Conservation (phyloP, 768 basidiomycete genomes). For the Suillus hirtellus region DNA sequence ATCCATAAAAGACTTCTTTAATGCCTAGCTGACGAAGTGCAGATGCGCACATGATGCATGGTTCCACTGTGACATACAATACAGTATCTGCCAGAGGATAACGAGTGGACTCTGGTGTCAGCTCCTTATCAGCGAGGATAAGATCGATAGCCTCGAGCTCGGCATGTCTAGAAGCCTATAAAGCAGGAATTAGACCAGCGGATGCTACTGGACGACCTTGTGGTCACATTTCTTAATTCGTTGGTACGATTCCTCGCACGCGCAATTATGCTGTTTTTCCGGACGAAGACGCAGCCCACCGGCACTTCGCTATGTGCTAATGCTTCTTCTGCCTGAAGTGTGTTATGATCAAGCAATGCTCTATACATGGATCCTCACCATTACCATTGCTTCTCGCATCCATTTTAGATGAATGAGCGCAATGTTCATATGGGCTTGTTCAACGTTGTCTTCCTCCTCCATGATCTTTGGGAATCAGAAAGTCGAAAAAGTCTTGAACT, state of each 20-base stretch:
- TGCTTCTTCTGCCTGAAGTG: slow-evolving; percentile 76
- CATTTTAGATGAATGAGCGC: slow-evolving; percentile 47
- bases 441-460: background rate
- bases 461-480: background rate
- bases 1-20: slow-evolving; percentile 87
- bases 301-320: slow-evolving; percentile 86
- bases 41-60: slow-evolving; percentile 98
- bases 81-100: slow-evolving; percentile 78
- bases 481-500: background rate
- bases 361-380: slow-evolving; percentile 50
- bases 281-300: slow-evolving; percentile 94
- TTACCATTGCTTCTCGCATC: slow-evolving; percentile 83
- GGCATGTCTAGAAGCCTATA: slow-evolving; percentile 92
- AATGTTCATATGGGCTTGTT: slow-evolving; percentile 9
- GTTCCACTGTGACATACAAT: slow-evolving; percentile 97
- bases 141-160: slow-evolving; percentile 95
- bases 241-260: slow-evolving; percentile 92
- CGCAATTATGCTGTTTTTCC: slow-evolving; percentile 75
- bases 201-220: background rate
- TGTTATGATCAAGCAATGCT: slow-evolving; percentile 15
- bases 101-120: slow-evolving; percentile 47
- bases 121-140: slow-evolving; percentile 63
- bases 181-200: slow-evolving; percentile 10
- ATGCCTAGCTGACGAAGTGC: slow-evolving; percentile 94
- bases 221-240: slow-evolving; percentile 81